Evolutionary conservation across 768 basidiomycete genomes (phyloP), one percentile per base, ranked within the genome.

Genomic region (Candolleomyces eurysporus): DNA sequence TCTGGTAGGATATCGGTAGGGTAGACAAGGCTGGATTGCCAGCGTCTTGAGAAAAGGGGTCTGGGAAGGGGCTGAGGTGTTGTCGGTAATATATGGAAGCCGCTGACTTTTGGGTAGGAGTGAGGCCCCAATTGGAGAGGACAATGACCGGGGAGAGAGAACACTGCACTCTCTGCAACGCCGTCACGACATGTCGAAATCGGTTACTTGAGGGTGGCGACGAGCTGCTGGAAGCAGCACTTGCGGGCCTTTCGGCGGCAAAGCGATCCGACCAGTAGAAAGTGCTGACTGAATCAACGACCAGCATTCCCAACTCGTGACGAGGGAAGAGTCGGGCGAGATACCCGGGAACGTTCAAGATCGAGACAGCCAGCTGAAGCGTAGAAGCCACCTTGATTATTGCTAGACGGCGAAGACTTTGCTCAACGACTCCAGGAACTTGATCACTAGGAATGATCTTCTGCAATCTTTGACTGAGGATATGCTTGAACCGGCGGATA

Each of bases 181-280:
- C 66, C 21, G 82, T 64, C 59, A 88, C 79, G 61, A 82, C 78
- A 9, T 77, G 75, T 21, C 86, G 71, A 17, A 82, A 74, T 14
- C 68, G 62, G 55, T 54, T 61, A 58, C 58, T 57, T 52, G 63
- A 11, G 55, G 53, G 30, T 59, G 58, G 59, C 56, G 60, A 61
- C 61, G 43, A 58, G 60, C 49, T 48, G 21, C 59, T 40, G 60
- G 58, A 43, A 39, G 48, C 22, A 31, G 64, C 60, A 17, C 66
- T 63, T 42, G 75, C 80, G 57, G 77, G 63, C 64, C 85, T 84
- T 71, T 92, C 91, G 32, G 75, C 73, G 43, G 77, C 75, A 68
- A 86, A 87, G 46, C 88, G 84, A 69, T 94, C 92, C 3, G 80
- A 63, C 92, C 93, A 94, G 72, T 91, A 84, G 68, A 88, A 91